Evolutionary conservation across 768 basidiomycete species (phyloP).

Genomic region (Leucosporidium scottii): DNA sequence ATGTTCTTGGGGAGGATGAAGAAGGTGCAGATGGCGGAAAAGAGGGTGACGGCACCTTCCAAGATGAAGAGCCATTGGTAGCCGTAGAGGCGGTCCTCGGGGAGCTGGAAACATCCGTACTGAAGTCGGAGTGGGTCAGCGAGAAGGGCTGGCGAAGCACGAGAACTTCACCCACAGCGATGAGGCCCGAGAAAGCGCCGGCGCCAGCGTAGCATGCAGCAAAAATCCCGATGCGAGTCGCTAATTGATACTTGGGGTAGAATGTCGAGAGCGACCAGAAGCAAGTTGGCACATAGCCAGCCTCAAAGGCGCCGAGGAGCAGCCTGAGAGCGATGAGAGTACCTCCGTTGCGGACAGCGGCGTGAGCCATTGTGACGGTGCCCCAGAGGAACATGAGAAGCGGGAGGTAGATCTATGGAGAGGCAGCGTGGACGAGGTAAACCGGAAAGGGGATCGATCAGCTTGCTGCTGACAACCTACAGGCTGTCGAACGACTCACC

Average conservation of each 20-base stretch:
- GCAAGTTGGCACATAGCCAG: background rate
- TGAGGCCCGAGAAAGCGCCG: background rate
- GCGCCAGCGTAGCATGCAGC: background rate
- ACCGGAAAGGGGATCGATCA: too few species aligned
- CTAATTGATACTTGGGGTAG: slow-evolving; percentile 8
- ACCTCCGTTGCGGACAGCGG: background rate
- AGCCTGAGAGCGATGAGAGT: slow-evolving; percentile 6
- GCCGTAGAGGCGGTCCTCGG: too few species aligned
- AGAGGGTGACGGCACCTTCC: slow-evolving; percentile 2
- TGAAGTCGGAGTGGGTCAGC: too few species aligned
- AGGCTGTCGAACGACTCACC: background rate
- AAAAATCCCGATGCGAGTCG: slow-evolving; percentile 10
- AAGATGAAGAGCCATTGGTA: slow-evolving; percentile 19
- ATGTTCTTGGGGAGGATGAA: slow-evolving; percentile 2
- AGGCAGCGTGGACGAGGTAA: too few species aligned
- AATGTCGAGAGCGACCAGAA: slow-evolving; percentile 5
- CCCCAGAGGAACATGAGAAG: slow-evolving; percentile 2
- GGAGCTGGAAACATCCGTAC: too few species aligned
- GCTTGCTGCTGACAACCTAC: too few species aligned
- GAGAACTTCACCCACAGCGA: background rate
- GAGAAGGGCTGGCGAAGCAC: too few species aligned
- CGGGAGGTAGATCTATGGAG: background rate
- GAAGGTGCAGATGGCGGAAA: slow-evolving; percentile 8
- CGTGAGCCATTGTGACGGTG: background rate
- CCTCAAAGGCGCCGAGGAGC: slow-evolving; percentile 6